Percentiles rank a stretch among this genome's conserved stretches.
Conservation (phyloP, 371 early-diverging fungal genomes). For the Zychaea mexicana region DNA sequence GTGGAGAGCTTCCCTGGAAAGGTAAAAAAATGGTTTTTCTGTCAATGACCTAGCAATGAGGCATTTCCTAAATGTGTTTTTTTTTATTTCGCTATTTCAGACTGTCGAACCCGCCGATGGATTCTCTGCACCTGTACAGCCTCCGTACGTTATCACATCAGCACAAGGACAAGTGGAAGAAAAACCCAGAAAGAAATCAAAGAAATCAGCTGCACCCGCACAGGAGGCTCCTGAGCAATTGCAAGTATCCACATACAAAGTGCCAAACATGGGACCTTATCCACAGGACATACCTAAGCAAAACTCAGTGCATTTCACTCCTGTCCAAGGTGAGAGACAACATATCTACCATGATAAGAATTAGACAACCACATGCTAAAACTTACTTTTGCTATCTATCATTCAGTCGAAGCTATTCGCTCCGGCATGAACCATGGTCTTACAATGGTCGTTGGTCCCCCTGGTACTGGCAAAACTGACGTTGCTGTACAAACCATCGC, state of each 20-base stretch:
- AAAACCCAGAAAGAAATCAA: constrained; percentile 46
- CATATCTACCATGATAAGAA: too few species aligned
- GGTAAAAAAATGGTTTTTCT: constrained; percentile 12
- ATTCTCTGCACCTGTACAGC: constrained; percentile 22
- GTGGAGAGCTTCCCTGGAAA: constrained; percentile 65
- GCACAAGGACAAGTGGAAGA: constrained; percentile 26
- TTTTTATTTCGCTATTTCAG: neutral
- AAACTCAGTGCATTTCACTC: constrained; percentile 86
- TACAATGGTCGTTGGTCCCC: constrained; percentile 93
- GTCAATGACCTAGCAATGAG: neutral
- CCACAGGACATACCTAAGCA: constrained; percentile 61
- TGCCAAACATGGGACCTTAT: constrained; percentile 77
- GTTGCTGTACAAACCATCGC: constrained; percentile 94
- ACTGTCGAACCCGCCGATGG: constrained; percentile 29
- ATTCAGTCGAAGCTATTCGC: constrained; percentile 77
- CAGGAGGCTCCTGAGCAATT: constrained; percentile 40
- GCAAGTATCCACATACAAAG: constrained; percentile 59
- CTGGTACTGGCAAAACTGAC: constrained; percentile 97
- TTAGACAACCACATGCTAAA: neutral
- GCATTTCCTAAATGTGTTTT: neutral
- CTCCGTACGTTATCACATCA: constrained; percentile 70
- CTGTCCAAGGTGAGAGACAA: constrained; percentile 69
- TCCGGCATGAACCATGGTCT: constrained; percentile 85
- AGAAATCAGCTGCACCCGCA: constrained; percentile 26
- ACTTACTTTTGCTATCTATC: neutral